Conservation (phyloP, 139 green algal genomes). For the Coelastrella sp. region DNA sequence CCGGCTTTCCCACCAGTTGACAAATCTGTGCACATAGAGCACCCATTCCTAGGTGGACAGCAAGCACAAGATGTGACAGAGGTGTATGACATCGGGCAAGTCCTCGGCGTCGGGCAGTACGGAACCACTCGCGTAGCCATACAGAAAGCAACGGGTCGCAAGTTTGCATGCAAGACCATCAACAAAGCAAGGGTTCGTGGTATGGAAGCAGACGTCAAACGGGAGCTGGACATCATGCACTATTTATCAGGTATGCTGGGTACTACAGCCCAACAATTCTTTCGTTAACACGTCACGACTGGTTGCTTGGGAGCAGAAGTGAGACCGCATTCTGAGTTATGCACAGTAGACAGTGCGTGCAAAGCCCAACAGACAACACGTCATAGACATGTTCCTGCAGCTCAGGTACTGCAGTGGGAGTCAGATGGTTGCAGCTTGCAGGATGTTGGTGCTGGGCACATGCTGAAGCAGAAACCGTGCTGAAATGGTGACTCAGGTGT, state of each 20-base stretch:
- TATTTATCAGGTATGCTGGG: constrained; percentile 70
- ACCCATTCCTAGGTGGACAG: background rate
- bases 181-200: background rate
- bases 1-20: background rate
- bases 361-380: no score
- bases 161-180: constrained; percentile 47
- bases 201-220: constrained; percentile 63
- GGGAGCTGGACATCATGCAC: constrained; percentile 96
- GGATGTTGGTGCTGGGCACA: no score
- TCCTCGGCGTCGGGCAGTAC: constrained; percentile 79
- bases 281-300: background rate
- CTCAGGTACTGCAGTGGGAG: no score
- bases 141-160: constrained; percentile 51
- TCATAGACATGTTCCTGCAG: no score
- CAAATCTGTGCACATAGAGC: background rate
- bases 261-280: background rate
- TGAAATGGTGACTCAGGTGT: no score
- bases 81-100: constrained; percentile 58
- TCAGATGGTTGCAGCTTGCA: no score
- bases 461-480: no score
- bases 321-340: no score
- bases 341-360: no score
- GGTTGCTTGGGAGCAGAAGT: background rate
- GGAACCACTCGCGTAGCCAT: constrained; percentile 68
- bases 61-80: constrained; percentile 29